Conservation (phyloP, 345 rosid genomes). For the Eucalyptus polyanthemos region DNA sequence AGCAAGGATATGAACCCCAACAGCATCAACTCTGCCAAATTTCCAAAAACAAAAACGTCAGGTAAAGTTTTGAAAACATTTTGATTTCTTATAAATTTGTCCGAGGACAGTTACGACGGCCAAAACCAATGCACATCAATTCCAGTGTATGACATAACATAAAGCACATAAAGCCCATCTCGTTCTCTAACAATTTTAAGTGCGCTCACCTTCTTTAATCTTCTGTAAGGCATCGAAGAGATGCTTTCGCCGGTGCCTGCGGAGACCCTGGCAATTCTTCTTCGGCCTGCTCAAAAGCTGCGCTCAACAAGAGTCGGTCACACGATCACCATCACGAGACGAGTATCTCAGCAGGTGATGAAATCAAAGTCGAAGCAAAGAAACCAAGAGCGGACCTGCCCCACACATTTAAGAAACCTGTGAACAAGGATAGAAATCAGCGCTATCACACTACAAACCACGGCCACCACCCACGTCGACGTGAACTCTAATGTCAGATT, state of each 20-base stretch:
- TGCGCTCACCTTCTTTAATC: constrained; percentile 64
- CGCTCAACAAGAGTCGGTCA: neutral
- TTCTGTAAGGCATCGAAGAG: constrained; percentile 67
- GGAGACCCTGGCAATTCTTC: neutral
- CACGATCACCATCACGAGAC: neutral
- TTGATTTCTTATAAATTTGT: neutral
- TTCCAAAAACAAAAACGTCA: neutral
- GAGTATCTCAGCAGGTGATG: neutral
- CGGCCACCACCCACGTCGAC: constrained; percentile 69
- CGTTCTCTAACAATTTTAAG: neutral
- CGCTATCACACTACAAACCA: constrained; percentile 64
- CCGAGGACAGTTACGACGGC: neutral
- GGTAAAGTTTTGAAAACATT: neutral
- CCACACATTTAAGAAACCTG: constrained; percentile 47
- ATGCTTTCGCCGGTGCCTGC: constrained; percentile 45
- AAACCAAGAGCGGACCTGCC: constrained; percentile 32
- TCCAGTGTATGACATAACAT: neutral
- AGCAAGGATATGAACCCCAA: constrained; percentile 79
- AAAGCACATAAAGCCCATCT: neutral
- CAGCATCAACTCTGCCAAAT: constrained; percentile 72
- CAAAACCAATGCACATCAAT: neutral
- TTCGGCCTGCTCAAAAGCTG: constrained; percentile 12
- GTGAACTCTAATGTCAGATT: constrained; percentile 30
- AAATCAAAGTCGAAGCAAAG: neutral
- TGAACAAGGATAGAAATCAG: constrained; percentile 53